Evolutionary conservation across 345 rosid species (phyloP).

Genomic region (Bruguiera gymnorhiza): DNA sequence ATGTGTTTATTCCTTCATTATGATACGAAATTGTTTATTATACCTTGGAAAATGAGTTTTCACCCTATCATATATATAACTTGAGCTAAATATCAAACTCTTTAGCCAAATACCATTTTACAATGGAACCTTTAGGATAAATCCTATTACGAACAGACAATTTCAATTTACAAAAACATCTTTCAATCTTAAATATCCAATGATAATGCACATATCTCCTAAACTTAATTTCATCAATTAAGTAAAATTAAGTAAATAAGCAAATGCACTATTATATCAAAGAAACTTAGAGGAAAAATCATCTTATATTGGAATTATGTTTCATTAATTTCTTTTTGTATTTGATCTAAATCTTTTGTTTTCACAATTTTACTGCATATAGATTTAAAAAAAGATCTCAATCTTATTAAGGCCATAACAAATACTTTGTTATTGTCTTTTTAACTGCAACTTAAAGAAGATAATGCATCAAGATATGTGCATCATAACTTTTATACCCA

Average conservation of each 20-base stretch:
- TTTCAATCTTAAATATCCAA: conserved; percentile 10
- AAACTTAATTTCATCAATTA: neutral
- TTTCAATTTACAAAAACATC: neutral
- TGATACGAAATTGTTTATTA: neutral
- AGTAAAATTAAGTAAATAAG: neutral
- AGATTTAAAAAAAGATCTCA: neutral
- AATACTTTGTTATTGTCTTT: neutral
- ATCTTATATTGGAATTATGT: conserved; percentile 1
- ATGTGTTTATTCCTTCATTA: no score
- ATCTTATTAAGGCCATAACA: neutral
- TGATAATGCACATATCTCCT: neutral
- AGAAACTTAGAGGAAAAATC: neutral
- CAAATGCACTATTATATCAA: conserved; percentile 7
- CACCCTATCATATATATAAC: no score
- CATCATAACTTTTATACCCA: no score
- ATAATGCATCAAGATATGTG: neutral
- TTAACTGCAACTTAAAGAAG: no score
- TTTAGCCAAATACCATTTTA: conserved; percentile 2
- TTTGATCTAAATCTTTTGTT: neutral
- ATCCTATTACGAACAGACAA: conserved; percentile 1
- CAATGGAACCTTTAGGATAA: conserved; percentile 9
- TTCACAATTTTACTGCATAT: neutral
- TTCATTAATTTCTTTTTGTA: neutral
- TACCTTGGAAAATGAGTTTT: no score
- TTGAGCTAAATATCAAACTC: neutral